These are phyloP conservation scores for Nemania diffusa DNA, from an alignment of 2,329 filamentous ascomycete species.

Conservation along the genomic window DNA sequence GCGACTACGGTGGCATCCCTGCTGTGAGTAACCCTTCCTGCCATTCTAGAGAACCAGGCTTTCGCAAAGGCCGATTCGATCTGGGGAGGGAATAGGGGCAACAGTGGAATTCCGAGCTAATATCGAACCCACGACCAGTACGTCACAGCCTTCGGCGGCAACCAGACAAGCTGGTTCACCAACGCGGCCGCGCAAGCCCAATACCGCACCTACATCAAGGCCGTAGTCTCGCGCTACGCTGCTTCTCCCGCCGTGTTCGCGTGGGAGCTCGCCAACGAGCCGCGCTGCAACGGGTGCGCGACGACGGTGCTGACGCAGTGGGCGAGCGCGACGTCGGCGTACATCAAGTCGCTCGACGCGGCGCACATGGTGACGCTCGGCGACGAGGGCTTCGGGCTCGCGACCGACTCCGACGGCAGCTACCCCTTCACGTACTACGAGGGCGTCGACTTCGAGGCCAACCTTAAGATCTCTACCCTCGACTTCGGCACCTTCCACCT, in stretches of 20 bases:
- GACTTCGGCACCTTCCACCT: constrained; percentile 53
- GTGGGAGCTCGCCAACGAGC: constrained; percentile 67
- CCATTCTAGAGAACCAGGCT: background rate
- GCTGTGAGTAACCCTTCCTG: constrained; percentile 49
- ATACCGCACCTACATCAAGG: constrained; percentile 63
- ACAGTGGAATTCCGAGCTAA: constrained; percentile 6
- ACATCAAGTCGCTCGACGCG: constrained; percentile 71
- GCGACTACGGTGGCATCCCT: constrained; percentile 73
- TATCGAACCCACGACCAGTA: constrained; percentile 55
- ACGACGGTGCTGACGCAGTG: constrained; percentile 66
- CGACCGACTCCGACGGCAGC: constrained; percentile 55
- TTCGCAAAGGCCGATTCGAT: too few species aligned
- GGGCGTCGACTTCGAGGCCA: constrained; percentile 62
- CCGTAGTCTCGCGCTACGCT: constrained; percentile 61
- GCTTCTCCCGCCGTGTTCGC: constrained; percentile 61
- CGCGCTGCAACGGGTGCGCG: constrained; percentile 67
- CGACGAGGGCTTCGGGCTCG: constrained; percentile 62
- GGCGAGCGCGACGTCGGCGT: constrained; percentile 66
- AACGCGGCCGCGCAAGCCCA: constrained; percentile 62
- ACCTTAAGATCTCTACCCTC: constrained; percentile 41
- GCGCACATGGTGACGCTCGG: constrained; percentile 73
- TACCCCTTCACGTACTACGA: constrained; percentile 64
- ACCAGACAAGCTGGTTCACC: constrained; percentile 66
- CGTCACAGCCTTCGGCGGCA: constrained; percentile 65
- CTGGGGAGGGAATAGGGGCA: background rate